A percentile compares a stretch with the other conserved stretches of the same genome.
Conservation (phyloP, 108 stramenopile species). For the Craspedostauros australis region DNA sequence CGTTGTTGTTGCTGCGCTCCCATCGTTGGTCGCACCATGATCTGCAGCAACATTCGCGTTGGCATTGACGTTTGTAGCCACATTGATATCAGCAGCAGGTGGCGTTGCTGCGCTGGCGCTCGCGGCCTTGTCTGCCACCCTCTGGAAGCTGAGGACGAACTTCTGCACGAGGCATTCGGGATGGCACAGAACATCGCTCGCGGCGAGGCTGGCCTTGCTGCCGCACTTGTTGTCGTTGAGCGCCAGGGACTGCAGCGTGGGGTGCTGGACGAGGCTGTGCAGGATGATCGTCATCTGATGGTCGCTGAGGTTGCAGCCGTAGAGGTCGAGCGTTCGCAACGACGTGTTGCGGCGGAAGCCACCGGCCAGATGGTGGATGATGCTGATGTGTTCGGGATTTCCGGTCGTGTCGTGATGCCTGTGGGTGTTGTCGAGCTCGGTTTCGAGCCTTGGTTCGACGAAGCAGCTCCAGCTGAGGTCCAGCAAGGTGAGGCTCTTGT, state of each 20-base stretch:
- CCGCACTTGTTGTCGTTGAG: slow-evolving; percentile 11
- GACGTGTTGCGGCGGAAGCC: background rate
- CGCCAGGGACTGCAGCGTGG: slow-evolving; percentile 1
- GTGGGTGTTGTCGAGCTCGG: background rate
- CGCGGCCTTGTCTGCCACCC: background rate
- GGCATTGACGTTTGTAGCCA: too few relatives aligned
- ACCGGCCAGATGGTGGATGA: too few relatives aligned
- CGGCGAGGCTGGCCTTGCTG: background rate
- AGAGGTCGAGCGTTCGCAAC: slow-evolving; percentile 1
- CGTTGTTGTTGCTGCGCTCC: too few relatives aligned
- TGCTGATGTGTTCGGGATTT: too few relatives aligned
- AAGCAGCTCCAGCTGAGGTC: slow-evolving; percentile 2
- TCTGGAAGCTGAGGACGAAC: slow-evolving; percentile 9
- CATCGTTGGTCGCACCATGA: too few relatives aligned
- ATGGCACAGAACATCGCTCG: background rate
- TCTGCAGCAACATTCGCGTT: too few relatives aligned
- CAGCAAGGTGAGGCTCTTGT: background rate
- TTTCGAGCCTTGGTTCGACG: slow-evolving; percentile 2
- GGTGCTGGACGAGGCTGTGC: background rate
- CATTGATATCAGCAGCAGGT: too few relatives aligned
- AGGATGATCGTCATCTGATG: background rate
- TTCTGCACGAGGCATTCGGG: background rate
- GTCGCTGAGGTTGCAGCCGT: slow-evolving; percentile 2
- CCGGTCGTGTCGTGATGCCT: too few relatives aligned
- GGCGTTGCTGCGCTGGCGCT: too few relatives aligned